Percentiles rank a stretch among this genome's conserved stretches.
Conservation (phyloP, 495 filamentous ascomycete species). For the Lasiosphaeria miniovina region DNA sequence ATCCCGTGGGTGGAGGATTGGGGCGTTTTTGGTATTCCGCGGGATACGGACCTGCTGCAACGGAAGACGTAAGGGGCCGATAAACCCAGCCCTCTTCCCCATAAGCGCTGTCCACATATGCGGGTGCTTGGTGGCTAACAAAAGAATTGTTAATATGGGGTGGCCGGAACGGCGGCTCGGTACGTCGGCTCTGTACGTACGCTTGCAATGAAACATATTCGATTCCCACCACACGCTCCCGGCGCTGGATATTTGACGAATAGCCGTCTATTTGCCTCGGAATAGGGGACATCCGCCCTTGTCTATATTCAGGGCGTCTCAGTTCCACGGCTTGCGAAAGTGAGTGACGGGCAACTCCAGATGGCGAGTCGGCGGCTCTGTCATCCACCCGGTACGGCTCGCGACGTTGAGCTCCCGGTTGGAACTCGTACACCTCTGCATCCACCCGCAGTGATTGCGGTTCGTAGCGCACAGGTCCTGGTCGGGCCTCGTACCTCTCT, state of each 20-base stretch:
- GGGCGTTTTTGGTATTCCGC: background rate
- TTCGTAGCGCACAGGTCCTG: slow-evolving; percentile 17
- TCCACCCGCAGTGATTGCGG: slow-evolving; percentile 7
- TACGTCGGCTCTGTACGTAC: background rate
- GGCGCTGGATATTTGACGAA: slow-evolving; percentile 10
- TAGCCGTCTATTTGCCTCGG: background rate
- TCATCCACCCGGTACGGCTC: background rate
- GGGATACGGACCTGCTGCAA: background rate
- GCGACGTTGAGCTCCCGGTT: background rate
- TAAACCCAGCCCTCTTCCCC: background rate
- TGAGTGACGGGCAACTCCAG: background rate
- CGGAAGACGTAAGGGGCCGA: background rate
- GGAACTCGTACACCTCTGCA: slow-evolving; percentile 8
- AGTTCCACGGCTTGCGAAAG: background rate
- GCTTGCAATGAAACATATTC: slow-evolving; percentile 21
- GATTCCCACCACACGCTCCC: slow-evolving; percentile 27
- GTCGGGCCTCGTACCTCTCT: slow-evolving; percentile 6
- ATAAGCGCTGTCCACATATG: background rate
- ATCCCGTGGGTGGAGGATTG: slow-evolving; percentile 1
- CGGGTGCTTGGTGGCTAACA: no score
- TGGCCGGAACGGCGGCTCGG: background rate
- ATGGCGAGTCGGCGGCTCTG: background rate
- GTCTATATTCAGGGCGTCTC: slow-evolving; percentile 10
- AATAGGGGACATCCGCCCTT: background rate
- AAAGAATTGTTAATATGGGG: background rate